Percentiles rank a stretch among this genome's conserved stretches.
These are phyloP conservation scores for Neofusicoccum sp. DNA, from an alignment of 2,329 filamentous ascomycete species.

Conservation along the genomic window DNA sequence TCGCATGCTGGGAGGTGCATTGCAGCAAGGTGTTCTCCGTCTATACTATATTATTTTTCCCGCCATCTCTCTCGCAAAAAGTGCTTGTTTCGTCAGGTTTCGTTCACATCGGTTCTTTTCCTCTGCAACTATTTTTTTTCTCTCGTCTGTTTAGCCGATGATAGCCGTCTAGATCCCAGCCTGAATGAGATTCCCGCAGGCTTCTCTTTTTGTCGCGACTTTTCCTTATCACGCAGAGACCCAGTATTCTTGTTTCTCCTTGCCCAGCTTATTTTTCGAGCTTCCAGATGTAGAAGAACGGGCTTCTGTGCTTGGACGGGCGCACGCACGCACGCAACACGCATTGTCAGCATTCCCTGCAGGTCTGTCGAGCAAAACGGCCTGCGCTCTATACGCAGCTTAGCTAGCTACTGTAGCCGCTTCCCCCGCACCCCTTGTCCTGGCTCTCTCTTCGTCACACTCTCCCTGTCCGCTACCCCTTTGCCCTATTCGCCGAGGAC, in stretches of 20 bases:
- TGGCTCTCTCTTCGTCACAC: background rate
- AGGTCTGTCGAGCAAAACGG: no score
- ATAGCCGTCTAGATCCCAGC: constrained; percentile 19
- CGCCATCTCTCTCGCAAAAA: constrained; percentile 15
- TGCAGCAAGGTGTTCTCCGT: constrained; percentile 18
- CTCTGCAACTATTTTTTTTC: constrained; percentile 5
- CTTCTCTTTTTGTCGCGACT: constrained; percentile 3
- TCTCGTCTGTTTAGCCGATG: constrained; percentile 12
- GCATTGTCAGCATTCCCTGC: background rate
- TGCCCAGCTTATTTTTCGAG: background rate
- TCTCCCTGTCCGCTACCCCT: no score
- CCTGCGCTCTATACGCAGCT: background rate
- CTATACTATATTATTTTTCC: constrained; percentile 10
- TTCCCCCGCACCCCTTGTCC: background rate
- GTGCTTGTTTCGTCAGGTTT: constrained; percentile 7
- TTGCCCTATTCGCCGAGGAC: background rate
- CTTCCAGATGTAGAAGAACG: constrained; percentile 14
- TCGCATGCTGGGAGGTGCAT: constrained; percentile 19
- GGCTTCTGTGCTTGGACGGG: background rate
- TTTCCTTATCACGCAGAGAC: constrained; percentile 1
- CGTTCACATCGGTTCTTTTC: background rate
- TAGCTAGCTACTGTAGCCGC: background rate
- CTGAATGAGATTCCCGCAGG: constrained; percentile 19
- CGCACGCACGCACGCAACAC: background rate
- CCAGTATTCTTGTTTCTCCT: background rate